Conservation (phyloP, 1,139 yeast genomes). For the Yamadazyma conglobata region DNA sequence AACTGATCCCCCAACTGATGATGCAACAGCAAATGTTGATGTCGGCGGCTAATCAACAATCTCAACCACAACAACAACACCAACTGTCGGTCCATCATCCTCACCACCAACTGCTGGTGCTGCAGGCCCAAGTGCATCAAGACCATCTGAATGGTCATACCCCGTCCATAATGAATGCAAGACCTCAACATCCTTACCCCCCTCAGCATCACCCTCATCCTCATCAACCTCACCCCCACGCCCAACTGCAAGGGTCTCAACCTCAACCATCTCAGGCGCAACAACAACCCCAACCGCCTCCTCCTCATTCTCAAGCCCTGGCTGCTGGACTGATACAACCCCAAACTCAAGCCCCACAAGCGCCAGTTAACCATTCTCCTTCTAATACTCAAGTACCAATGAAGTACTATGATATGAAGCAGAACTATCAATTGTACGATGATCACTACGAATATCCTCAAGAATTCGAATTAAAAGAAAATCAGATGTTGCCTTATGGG, state of each 20-base stretch:
- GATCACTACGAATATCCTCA: constrained; percentile 4
- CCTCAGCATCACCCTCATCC: constrained; percentile 3
- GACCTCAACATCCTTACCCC: constrained; percentile 6
- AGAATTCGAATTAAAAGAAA: constrained; percentile 3
- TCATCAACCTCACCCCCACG: background rate
- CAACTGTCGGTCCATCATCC: constrained; percentile 8
- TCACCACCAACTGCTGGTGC: constrained; percentile 1
- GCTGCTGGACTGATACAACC: no score
- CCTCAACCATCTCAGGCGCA: constrained; percentile 14
- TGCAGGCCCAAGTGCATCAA: constrained; percentile 9
- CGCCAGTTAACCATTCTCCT: background rate
- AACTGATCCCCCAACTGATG: constrained; percentile 2
- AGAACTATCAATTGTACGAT: constrained; percentile 1
- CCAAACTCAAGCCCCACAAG: constrained; percentile 9
- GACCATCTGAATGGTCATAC: constrained; percentile 9
- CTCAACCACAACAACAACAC: constrained; percentile 7
- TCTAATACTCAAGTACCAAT: background rate
- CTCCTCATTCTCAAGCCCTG: constrained; percentile 8
- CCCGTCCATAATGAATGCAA: constrained; percentile 2
- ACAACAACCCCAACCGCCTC: constrained; percentile 9
- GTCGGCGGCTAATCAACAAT: no score
- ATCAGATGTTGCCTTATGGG: constrained; percentile 3
- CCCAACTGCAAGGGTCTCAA: constrained; percentile 8
- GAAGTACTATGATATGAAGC: constrained; percentile 2
- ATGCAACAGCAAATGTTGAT: constrained; percentile 3